Conservation (phyloP, 805 yeast genomes). For the Lachancea cidri region DNA sequence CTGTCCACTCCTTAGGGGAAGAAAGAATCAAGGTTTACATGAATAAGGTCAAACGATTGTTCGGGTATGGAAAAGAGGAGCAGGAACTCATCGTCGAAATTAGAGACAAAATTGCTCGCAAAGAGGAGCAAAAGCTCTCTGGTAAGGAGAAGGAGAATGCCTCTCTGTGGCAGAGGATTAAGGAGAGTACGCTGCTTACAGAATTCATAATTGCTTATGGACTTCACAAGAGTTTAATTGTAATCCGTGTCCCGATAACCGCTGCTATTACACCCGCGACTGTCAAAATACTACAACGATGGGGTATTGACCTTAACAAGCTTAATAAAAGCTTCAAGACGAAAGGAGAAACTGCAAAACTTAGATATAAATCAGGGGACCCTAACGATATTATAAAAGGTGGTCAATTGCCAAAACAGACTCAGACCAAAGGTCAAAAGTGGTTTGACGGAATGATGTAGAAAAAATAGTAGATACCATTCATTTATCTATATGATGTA, state of each 20-base stretch:
- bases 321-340: conserved; percentile 39
- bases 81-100: conserved; percentile 38
- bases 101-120: conserved; percentile 26
- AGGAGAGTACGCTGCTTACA: conserved; percentile 52
- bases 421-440: conserved; percentile 25
- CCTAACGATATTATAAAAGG: conserved; percentile 37
- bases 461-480: background rate
- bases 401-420: conserved; percentile 47
- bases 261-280: conserved; percentile 87
- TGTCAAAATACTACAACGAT: conserved; percentile 55
- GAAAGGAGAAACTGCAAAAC: conserved; percentile 33
- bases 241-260: conserved; percentile 81
- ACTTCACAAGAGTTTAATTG: conserved; percentile 78
- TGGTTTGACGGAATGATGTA: conserved; percentile 33
- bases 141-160: conserved; percentile 12
- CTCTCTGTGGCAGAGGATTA: conserved; percentile 25
- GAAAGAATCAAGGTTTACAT: conserved; percentile 70
- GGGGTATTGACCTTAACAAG: conserved; percentile 70
- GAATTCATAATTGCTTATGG: conserved; percentile 92
- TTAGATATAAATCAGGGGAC: conserved; percentile 28
- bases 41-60: conserved; percentile 48
- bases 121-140: conserved; percentile 19
- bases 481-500: background rate
- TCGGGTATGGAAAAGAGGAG: conserved; percentile 57
- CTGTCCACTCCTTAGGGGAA: conserved; percentile 85